Evolutionary conservation across 2,329 filamentous ascomycete species (phyloP).

Genomic region (Aschersonia sp.): DNA sequence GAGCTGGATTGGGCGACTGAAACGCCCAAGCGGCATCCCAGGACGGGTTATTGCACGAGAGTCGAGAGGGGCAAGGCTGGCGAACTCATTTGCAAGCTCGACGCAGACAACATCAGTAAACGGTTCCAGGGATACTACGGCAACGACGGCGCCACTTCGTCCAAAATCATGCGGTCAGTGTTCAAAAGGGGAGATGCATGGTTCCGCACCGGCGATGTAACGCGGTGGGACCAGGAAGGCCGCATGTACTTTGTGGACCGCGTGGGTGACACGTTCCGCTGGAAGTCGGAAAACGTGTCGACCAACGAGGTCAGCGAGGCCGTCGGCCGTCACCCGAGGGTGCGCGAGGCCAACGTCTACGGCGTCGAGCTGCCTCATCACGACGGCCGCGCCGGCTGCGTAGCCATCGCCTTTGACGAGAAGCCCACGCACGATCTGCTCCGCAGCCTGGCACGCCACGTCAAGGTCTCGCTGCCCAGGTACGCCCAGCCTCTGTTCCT

Average conservation of each 20-base stretch:
- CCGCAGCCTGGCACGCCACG: conserved; percentile 46
- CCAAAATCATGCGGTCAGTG: conserved; percentile 63
- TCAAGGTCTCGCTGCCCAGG: conserved; percentile 43
- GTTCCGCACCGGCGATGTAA: conserved; percentile 74
- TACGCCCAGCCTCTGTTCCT: conserved; percentile 72
- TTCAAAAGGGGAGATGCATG: conserved; percentile 64
- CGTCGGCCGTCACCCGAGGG: conserved; percentile 48
- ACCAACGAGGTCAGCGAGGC: conserved; percentile 70
- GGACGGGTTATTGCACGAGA: conserved; percentile 52
- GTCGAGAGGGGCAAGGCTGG: conserved; percentile 50
- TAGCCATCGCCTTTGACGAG: conserved; percentile 48
- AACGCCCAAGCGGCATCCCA: conserved; percentile 49
- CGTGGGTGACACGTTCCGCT: conserved; percentile 64
- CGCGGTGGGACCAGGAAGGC: conserved; percentile 57
- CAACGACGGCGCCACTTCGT: conserved; percentile 53
- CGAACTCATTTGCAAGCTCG: conserved; percentile 61
- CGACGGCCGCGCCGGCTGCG: conserved; percentile 74
- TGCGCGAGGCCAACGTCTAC: conserved; percentile 76
- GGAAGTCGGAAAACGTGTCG: conserved; percentile 75
- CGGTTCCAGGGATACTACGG: conserved; percentile 75
- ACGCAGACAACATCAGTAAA: conserved; percentile 44
- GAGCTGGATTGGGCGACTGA: conserved; percentile 60
- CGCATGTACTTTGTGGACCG: conserved; percentile 69
- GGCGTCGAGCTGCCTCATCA: conserved; percentile 67
- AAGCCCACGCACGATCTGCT: conserved; percentile 31